Evolutionary conservation across 129 eudicot genomes (phyloP).

Genomic region (Heracleum sosnowskyi): DNA sequence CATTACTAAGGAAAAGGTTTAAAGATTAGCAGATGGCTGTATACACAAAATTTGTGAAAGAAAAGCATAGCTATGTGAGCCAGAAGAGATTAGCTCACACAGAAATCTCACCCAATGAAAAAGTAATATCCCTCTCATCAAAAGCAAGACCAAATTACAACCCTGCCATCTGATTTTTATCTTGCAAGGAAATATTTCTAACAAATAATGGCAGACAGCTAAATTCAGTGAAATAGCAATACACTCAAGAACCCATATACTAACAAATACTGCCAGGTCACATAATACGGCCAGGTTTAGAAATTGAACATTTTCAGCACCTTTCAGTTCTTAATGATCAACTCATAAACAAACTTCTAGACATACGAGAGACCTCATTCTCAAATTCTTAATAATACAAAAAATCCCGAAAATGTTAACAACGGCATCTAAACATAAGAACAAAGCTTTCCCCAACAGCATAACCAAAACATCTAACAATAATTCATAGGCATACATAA

Average conservation of each 20-base stretch:
- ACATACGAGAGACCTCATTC: background rate
- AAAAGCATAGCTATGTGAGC: background rate
- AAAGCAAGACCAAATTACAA: background rate
- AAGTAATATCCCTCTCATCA: background rate
- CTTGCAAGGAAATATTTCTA: background rate
- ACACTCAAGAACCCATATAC: background rate
- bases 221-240: background rate
- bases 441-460: background rate
- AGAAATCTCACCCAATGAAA: background rate
- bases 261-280: too few relatives aligned
- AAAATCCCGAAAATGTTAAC: background rate
- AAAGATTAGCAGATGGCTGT: background rate
- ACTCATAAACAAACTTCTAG: background rate
- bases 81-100: background rate
- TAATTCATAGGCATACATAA: background rate
- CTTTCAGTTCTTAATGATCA: background rate
- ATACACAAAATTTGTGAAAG: background rate
- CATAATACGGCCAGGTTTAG: background rate
- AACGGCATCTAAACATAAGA: background rate
- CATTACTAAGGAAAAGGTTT: background rate
- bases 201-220: background rate
- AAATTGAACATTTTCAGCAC: background rate
- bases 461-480: background rate
- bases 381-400: background rate
- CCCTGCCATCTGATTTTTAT: background rate